These are phyloP conservation scores for Oryza meridionalis DNA, from an alignment of 176 grass and related monocot genomes.

Conservation along the genomic window DNA sequence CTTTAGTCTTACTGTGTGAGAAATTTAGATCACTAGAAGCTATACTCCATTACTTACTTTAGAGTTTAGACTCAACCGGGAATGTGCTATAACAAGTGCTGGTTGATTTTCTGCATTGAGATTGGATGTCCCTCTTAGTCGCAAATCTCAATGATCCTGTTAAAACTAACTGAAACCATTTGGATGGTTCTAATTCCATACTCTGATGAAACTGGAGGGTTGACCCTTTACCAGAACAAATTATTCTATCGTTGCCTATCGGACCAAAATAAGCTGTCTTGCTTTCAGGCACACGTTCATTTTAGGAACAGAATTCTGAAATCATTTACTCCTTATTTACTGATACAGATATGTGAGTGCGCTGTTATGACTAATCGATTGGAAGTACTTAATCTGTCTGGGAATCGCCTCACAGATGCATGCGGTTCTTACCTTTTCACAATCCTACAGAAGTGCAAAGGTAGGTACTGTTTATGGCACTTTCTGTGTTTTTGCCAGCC, in stretches of 20 bases:
- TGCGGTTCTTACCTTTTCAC: slow-evolving; percentile 96
- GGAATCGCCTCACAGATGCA: slow-evolving; percentile 92
- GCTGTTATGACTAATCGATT: slow-evolving; percentile 69
- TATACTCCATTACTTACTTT: neutral
- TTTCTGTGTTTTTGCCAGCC: slow-evolving; percentile 1
- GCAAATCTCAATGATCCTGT: neutral
- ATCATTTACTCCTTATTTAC: slow-evolving; percentile 28
- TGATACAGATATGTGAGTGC: slow-evolving; percentile 90
- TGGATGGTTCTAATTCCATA: neutral
- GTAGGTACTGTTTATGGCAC: slow-evolving; percentile 40
- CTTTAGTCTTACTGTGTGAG: slow-evolving; percentile 3
- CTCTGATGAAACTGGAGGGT: neutral
- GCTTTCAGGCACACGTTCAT: neutral
- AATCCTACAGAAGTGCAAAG: slow-evolving; percentile 89
- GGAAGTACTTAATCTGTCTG: slow-evolving; percentile 96
- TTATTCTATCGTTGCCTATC: neutral
- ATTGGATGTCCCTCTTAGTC: neutral
- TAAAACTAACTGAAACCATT: neutral
- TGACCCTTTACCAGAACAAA: neutral
- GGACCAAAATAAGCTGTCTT: slow-evolving; percentile 15
- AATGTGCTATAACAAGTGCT: neutral
- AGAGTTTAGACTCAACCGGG: slow-evolving; percentile 5
- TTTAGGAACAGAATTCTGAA: neutral
- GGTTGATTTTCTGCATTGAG: neutral
- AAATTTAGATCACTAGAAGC: slow-evolving; percentile 6